phyloP scores from a whole-genome alignment of 495 filamentous ascomycete species.

The Aspergillus incahuasiensis region DNA sequence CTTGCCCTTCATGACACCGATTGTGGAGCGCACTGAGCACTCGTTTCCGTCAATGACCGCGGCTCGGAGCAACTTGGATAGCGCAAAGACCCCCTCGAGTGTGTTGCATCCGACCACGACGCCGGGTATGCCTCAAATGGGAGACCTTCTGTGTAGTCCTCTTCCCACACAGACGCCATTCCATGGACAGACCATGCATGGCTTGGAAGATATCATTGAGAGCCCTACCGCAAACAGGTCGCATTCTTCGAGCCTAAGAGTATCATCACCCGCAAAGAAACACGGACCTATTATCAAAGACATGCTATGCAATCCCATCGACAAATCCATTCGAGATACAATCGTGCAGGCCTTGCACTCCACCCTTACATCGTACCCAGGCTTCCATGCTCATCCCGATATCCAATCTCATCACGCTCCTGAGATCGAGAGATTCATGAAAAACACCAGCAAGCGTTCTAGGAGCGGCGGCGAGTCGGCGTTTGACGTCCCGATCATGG shows the following conservation, averaged over 20 bases:
- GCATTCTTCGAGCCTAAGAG: conserved; percentile 18
- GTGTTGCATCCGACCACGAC: conserved; percentile 23
- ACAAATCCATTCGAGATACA: conserved; percentile 62
- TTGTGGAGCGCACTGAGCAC: conserved; percentile 89
- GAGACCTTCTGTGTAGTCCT: conserved; percentile 34
- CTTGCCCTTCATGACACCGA: conserved; percentile 97
- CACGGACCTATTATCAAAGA: conserved; percentile 71
- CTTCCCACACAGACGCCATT: conserved; percentile 25
- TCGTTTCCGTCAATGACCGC: conserved; percentile 63
- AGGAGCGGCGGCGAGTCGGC: conserved; percentile 48
- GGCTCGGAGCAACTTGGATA: conserved; percentile 52
- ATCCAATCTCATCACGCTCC: conserved; percentile 55
- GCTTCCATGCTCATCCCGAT: conserved; percentile 65
- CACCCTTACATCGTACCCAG: conserved; percentile 65
- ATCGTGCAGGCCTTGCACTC: conserved; percentile 71
- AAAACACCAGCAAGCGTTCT: conserved; percentile 55
- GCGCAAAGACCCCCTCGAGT: conserved; percentile 68
- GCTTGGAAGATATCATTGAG: conserved; percentile 37
- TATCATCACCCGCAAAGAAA: conserved; percentile 20
- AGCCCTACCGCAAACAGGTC: conserved; percentile 49
- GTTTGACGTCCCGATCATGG: conserved; percentile 61
- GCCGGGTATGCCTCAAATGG: conserved; percentile 29
- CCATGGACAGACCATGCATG: conserved; percentile 25
- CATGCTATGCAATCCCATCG: conserved; percentile 79
- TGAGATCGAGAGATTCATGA: conserved; percentile 78